These are phyloP conservation scores for Globisporangium spinosum DNA, from an alignment of 352 stramenopile species.

Conservation along the genomic window DNA sequence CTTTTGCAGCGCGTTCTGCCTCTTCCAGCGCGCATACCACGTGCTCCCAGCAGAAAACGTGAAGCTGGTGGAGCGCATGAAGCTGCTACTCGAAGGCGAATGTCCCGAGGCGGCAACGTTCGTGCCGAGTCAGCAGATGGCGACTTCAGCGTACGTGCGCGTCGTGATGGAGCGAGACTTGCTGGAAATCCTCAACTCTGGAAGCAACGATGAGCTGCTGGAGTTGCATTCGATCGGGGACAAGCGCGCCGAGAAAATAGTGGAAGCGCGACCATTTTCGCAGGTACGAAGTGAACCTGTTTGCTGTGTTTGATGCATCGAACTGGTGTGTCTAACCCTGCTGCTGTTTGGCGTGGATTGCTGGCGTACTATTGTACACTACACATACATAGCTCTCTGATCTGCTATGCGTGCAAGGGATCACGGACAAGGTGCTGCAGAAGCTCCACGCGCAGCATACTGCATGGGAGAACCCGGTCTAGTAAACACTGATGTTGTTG, in stretches of 20 bases:
- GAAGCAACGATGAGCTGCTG: constrained; percentile 35
- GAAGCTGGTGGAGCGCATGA: constrained; percentile 43
- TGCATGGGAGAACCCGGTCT: constrained; percentile 14
- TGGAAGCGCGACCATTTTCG: constrained; percentile 36
- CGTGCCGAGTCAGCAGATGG: constrained; percentile 38
- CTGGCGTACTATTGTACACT: not conserved
- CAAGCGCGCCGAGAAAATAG: constrained; percentile 46
- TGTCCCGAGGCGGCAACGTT: constrained; percentile 17
- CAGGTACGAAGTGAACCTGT: constrained; percentile 21
- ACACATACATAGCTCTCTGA: constrained; percentile 30
- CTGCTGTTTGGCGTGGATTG: not conserved
- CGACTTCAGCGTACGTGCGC: constrained; percentile 33
- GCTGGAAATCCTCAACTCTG: constrained; percentile 44
- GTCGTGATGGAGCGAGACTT: constrained; percentile 48
- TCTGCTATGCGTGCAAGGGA: constrained; percentile 35
- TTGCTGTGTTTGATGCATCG: not conserved
- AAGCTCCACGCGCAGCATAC: constrained; percentile 43
- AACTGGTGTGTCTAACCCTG: not conserved
- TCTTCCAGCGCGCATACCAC: constrained; percentile 53
- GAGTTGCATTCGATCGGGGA: constrained; percentile 47
- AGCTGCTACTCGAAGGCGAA: constrained; percentile 30
- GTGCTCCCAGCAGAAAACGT: constrained; percentile 43
- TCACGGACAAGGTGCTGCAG: constrained; percentile 41
- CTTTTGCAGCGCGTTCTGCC: constrained; percentile 31
- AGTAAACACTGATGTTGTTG: not conserved